A percentile compares a stretch with the other conserved stretches of the same genome.
phyloP scores from a whole-genome alignment of 352 stramenopile genomes.

The Globisporangium splendens region DNA sequence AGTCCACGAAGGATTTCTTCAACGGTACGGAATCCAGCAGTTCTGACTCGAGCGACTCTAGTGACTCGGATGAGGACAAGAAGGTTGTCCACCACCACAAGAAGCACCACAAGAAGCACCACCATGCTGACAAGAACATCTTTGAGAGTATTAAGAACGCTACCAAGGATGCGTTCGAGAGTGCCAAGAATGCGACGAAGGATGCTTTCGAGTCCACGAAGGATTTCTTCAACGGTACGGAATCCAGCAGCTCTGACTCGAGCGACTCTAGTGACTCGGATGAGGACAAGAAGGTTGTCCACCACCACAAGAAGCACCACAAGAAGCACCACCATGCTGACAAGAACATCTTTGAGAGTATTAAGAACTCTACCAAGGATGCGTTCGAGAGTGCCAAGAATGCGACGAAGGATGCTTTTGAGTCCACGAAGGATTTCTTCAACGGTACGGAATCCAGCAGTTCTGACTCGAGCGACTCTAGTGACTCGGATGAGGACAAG shows the following conservation, averaged over 20 bases:
- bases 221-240: not conserved
- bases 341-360: slow-evolving; percentile 11
- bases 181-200: too few relatives aligned
- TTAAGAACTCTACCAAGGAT: slow-evolving; percentile 5
- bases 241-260: not conserved
- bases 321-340: slow-evolving; percentile 5
- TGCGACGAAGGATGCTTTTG: not conserved
- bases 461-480: not conserved
- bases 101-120: slow-evolving; percentile 10
- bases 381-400: not conserved
- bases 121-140: slow-evolving; percentile 9
- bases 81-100: slow-evolving; percentile 1
- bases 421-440: not conserved
- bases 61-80: too few relatives aligned
- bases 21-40: not conserved
- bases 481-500: not conserved
- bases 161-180: not conserved
- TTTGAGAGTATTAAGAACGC: slow-evolving; percentile 1
- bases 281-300: slow-evolving; percentile 5
- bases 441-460: slow-evolving; percentile 1
- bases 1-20: too few relatives aligned
- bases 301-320: slow-evolving; percentile 9
- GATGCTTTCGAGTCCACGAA: too few relatives aligned
- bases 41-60: not conserved
- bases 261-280: too few relatives aligned